Base-by-base conservation (phyloP, 2,329 filamentous ascomycete genomes). In the Incumbomyces delicatus region DNA sequence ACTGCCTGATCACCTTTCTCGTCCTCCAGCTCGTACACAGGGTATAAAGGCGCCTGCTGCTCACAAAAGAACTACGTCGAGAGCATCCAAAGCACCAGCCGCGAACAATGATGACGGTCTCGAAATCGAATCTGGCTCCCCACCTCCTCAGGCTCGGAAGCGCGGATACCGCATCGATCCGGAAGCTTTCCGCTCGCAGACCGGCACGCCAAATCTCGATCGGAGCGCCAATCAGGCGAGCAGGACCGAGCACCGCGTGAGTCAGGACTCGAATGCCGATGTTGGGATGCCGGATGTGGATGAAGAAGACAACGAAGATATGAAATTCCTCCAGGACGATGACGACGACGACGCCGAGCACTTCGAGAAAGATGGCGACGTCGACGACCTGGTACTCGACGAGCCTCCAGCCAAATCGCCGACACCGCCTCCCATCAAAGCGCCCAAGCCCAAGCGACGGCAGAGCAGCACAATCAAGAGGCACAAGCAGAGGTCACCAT, bases 41-140 rank as follows among this genome's bases (percentile, higher is more conserved):
- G 13, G 8, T 33, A 6, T 18, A 41, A 47, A 34, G 18, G 36
- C 34, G 37, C 11, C 37, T 36, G 34, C 34, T 27, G 16, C 20
- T 18, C 18, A 39, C 13, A 53, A 54, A 32, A 52, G 47, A 10
- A 50, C 44, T 34, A 52, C 13, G 4, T 35, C 33, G 45, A 17
- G 52, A 50, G 56, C 31, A 63, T 59, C n/a, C 68, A 71, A 48
- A 69, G 70, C 41, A 69, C 71, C 41, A 62, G 69, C 38, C 4
- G 16, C n/a, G 41, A 54, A 55, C 31, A 66, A 71, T 13, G 67
- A 54, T 30, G 54, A 55, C 33, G 66, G 67, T 49, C 54, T 71
- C n/a, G 70, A 71, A 37, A 71, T 71, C 44, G 68, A 71, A 44
- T 67, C 70, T 66, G 68, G 68, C 18, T 70, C 68, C 30, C 68